Percentiles rank a stretch among this genome's conserved stretches.
Evolutionary conservation across 2,329 filamentous ascomycete species (phyloP).

Genomic region (Pseudofabraea citricarpa): DNA sequence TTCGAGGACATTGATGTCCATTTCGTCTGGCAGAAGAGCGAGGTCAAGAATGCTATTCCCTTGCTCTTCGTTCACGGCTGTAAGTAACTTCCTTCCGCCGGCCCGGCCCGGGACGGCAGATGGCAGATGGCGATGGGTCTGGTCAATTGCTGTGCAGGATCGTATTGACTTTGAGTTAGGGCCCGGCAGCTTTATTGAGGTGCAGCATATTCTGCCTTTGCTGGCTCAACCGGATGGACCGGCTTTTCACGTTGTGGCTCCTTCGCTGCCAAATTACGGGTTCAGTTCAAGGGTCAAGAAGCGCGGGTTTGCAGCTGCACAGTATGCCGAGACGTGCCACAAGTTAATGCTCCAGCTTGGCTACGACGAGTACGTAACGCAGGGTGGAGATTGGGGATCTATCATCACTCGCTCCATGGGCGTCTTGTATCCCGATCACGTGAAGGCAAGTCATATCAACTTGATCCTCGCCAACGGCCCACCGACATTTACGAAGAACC

Average conservation of each 20-base stretch:
- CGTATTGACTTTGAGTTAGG: slow-evolving; percentile 28
- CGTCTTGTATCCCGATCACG: slow-evolving; percentile 50
- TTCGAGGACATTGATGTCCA: slow-evolving; percentile 59
- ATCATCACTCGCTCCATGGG: slow-evolving; percentile 59
- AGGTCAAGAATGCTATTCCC: slow-evolving; percentile 47
- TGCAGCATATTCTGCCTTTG: slow-evolving; percentile 53
- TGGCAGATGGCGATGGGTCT: too few relatives aligned
- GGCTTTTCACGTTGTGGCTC: slow-evolving; percentile 53
- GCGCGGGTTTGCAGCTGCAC: slow-evolving; percentile 50
- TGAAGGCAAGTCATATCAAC: slow-evolving; percentile 59
- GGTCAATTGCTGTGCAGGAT: too few relatives aligned
- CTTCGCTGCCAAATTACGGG: slow-evolving; percentile 50
- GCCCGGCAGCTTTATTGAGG: slow-evolving; percentile 67
- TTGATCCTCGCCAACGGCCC: slow-evolving; percentile 39
- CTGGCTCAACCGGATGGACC: slow-evolving; percentile 33
- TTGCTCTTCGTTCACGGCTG: slow-evolving; percentile 58
- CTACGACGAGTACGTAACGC: slow-evolving; percentile 55
- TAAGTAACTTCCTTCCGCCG: slow-evolving; percentile 19
- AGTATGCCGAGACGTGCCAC: slow-evolving; percentile 61
- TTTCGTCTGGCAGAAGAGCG: slow-evolving; percentile 54
- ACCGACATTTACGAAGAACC: slow-evolving; percentile 46
- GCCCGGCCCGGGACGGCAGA: too few relatives aligned
- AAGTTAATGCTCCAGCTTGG: slow-evolving; percentile 65
- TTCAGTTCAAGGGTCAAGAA: slow-evolving; percentile 39
- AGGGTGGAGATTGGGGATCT: slow-evolving; percentile 65